phyloP scores from a whole-genome alignment of 306 rosid genomes.

The Fragaria vesca region DNA sequence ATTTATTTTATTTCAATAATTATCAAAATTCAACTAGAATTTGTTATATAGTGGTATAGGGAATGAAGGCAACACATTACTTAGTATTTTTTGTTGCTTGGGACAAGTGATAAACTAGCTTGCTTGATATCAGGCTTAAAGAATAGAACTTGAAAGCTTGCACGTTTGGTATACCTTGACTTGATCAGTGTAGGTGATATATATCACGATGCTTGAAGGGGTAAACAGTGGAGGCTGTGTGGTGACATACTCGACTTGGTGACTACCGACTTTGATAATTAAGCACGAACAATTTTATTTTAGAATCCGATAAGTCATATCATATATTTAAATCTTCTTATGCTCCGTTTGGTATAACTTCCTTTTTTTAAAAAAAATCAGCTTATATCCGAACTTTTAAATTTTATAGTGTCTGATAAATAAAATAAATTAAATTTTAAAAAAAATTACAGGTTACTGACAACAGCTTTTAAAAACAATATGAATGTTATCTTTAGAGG shows the following conservation, averaged over 20 bases:
- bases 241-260: not conserved
- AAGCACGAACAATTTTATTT: not conserved
- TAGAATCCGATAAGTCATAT: too few relatives aligned
- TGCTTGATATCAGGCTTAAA: slow-evolving; percentile 4
- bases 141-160: slow-evolving; percentile 15
- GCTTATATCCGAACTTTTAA: too few relatives aligned
- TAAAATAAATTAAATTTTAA: too few relatives aligned
- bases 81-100: not conserved
- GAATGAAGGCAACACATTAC: not conserved
- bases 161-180: slow-evolving; percentile 10
- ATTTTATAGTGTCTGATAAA: too few relatives aligned
- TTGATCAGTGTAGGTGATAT: not conserved
- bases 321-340: too few relatives aligned
- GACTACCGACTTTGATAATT: not conserved
- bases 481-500: too few relatives aligned
- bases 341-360: too few relatives aligned
- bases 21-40: too few relatives aligned
- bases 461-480: too few relatives aligned
- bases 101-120: not conserved
- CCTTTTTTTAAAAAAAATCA: too few relatives aligned
- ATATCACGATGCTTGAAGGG: slow-evolving; percentile 4
- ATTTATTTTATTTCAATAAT: too few relatives aligned
- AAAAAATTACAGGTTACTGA: too few relatives aligned
- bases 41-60: not conserved
- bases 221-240: slow-evolving; percentile 22